These are phyloP conservation scores for Tremella mesenterica DNA, from an alignment of 768 basidiomycete species.

Conservation along the genomic window DNA sequence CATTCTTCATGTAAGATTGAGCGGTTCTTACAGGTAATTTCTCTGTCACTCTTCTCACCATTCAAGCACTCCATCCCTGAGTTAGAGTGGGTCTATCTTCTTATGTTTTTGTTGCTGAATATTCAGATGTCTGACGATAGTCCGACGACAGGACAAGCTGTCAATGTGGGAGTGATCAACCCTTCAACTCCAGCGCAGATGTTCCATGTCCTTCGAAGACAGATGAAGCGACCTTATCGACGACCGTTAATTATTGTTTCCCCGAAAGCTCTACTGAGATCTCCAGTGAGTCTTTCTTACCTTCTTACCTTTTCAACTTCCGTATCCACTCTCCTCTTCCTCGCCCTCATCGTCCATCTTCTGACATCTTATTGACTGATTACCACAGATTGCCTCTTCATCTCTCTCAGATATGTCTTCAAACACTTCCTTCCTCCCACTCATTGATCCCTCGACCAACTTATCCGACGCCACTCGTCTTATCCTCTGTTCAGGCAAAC, in stretches of 20 bases:
- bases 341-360: background rate
- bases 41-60: background rate
- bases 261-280: conserved; percentile 72
- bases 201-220: conserved; percentile 83
- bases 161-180: conserved; percentile 78
- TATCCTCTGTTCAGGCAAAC: conserved; percentile 69
- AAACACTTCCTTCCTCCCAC: conserved; percentile 59
- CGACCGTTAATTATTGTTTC: conserved; percentile 77
- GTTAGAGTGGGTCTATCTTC: no score
- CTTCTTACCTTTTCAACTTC: background rate
- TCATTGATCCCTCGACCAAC: conserved; percentile 48
- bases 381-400: conserved; percentile 62
- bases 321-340: no score
- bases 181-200: conserved; percentile 86
- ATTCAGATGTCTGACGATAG: background rate
- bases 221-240: conserved; percentile 73
- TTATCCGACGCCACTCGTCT: conserved; percentile 52
- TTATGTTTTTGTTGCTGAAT: no score
- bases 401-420: conserved; percentile 55
- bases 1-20: conserved; percentile 84
- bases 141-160: background rate
- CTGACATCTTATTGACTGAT: background rate
- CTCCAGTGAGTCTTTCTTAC: conserved; percentile 52
- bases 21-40: conserved; percentile 71
- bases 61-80: background rate